Evolutionary conservation across 83 land plant species (phyloP), one percentile per base, ranked within the genome.

Genomic region (Picea mariana): DNA sequence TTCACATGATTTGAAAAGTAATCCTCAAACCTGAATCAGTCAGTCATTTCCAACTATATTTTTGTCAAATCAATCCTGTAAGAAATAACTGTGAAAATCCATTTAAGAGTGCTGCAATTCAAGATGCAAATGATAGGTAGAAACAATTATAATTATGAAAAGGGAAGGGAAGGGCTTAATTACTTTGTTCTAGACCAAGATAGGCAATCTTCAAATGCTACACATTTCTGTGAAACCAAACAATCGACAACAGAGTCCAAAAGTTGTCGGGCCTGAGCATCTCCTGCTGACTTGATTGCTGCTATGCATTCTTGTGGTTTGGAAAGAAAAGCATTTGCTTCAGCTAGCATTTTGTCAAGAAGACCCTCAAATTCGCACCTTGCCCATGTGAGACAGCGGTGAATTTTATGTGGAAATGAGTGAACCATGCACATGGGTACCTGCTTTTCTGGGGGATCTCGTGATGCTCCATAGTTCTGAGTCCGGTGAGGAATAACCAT

Each of bases 391-490:
- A 97, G 77, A 81, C 99, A 96, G 77, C 93, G 98, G 81, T 95
- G 93, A 82, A 96, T 96, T 80, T 96, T 95, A 82, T 93, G 98
- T 16, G 98, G 99, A 78, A 97, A 97, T 6, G 96, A 95, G 75
- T 95, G 98, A 42, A 95, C 90, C 11, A 96, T 95, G 79, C 98
- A 97, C 98, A 97, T 97, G 13, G 98, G 98, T 21, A 98, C 99
- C 78, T 97, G 98, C 88, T 92, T 95, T 88, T 97, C 99, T 18
- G 98, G 98, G 26, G 98, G 98, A 80, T 95, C 99, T 62, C 93
- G 82, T 17, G 96, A 96, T 24, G 99, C 99, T 58, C 99, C 99
- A 86, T 96, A 96, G 78, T 96, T 96, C 59, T 95, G 94, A 0
- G 98, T 95, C 62, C 89, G 47, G 73, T 96, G 93, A 80, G 99